These are phyloP conservation scores for Gymnopilus dilepis DNA, from an alignment of 768 basidiomycete species.

Conservation along the genomic window DNA sequence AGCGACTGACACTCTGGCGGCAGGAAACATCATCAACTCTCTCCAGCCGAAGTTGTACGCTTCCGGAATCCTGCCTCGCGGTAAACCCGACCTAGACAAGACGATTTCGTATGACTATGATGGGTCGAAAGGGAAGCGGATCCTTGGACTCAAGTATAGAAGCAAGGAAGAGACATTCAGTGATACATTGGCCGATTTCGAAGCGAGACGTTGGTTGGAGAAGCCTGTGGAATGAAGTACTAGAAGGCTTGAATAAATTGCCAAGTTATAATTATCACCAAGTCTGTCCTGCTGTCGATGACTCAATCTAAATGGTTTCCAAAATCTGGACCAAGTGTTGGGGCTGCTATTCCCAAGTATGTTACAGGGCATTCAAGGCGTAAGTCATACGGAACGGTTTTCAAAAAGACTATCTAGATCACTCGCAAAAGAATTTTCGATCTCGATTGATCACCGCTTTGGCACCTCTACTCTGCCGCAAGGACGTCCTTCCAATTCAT, in stretches of 20 bases:
- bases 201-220: conserved; percentile 12
- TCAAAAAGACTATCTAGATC: no score
- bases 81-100: conserved; percentile 7
- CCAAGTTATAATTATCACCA: no score
- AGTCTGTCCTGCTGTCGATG: no score
- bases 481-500: background rate
- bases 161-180: background rate
- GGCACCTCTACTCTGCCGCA: background rate
- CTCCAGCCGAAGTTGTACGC: conserved; percentile 6
- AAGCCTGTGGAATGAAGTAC: background rate
- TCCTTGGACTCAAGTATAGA: conserved; percentile 3
- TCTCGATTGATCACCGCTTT: no score
- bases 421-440: no score
- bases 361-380: no score
- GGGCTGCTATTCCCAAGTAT: no score
- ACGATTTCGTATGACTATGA: background rate
- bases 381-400: no score
- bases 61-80: conserved; percentile 6
- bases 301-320: no score
- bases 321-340: no score
- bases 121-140: background rate
- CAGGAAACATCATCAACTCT: conserved; percentile 9
- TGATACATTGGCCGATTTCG: conserved; percentile 7
- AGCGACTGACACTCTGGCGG: no score
- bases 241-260: no score